Percentiles rank a stretch among this genome's conserved stretches.
Conservation (phyloP, 768 basidiomycete genomes). For the Aureoboletus auriporus region DNA sequence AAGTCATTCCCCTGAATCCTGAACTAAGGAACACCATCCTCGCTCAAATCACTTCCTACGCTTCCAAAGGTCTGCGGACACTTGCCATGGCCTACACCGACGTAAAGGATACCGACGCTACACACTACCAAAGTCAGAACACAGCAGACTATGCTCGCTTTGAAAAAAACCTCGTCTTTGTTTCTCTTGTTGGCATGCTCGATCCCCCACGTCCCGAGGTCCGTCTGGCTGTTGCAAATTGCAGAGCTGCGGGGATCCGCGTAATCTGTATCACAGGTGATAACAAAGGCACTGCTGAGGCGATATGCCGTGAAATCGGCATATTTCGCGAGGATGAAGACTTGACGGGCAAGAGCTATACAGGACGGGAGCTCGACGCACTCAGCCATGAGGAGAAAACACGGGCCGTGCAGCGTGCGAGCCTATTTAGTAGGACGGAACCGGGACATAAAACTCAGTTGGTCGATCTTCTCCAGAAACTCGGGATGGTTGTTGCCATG, state of each 20-base stretch:
- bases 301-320: constrained; percentile 94
- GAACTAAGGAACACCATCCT: constrained; percentile 58
- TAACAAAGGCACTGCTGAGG: constrained; percentile 96
- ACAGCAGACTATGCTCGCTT: constrained; percentile 83
- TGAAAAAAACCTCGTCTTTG: constrained; percentile 89
- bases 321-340: constrained; percentile 87
- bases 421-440: constrained; percentile 90
- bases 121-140: constrained; percentile 78
- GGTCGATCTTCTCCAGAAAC: constrained; percentile 87
- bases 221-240: constrained; percentile 79
- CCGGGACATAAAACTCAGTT: constrained; percentile 93
- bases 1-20: constrained; percentile 59
- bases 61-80: constrained; percentile 78
- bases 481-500: constrained; percentile 96
- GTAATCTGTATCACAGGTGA: constrained; percentile 98
- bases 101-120: constrained; percentile 68
- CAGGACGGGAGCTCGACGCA: constrained; percentile 86
- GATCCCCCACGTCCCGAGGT: constrained; percentile 98
- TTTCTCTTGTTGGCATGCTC: constrained; percentile 95
- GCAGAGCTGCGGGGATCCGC: constrained; percentile 88
- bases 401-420: constrained; percentile 80
- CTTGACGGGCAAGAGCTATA: constrained; percentile 92
- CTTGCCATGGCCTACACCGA: constrained; percentile 89
- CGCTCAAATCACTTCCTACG: constrained; percentile 67
- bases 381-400: constrained; percentile 80